Percentiles rank a stretch among this genome's conserved stretches.
Conservation (phyloP, 164 flowering plant genomes). For the Magnolia kwangsiensis region DNA sequence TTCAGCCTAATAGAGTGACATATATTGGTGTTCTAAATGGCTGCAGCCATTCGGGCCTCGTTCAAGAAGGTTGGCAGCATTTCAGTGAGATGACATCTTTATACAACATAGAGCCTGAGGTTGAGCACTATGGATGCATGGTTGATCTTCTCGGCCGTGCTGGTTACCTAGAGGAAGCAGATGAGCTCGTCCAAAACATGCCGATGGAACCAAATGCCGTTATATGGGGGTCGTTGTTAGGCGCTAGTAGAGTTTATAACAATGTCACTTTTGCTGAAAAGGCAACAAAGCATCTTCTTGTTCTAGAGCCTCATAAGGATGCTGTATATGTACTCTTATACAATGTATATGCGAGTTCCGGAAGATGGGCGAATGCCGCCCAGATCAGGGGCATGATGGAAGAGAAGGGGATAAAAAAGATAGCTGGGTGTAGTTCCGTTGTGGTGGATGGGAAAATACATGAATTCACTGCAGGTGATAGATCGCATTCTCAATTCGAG, state of each 20-base stretch:
- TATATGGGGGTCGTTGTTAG: conserved; percentile 24
- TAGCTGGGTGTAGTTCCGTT: conserved; percentile 22
- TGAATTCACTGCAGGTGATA: conserved; percentile 34
- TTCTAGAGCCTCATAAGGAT: conserved; percentile 21
- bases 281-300: conserved; percentile 13
- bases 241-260: conserved; percentile 14
- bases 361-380: conserved; percentile 13
- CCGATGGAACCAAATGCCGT: conserved; percentile 16
- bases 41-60: conserved; percentile 13
- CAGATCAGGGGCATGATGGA: conserved; percentile 18
- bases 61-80: conserved; percentile 9
- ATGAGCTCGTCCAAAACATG: conserved; percentile 18
- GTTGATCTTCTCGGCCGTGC: conserved; percentile 5
- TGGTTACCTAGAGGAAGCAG: neutral
- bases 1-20: conserved; percentile 1
- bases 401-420: conserved; percentile 13
- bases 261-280: conserved; percentile 16
- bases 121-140: conserved; percentile 6
- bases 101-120: conserved; percentile 11
- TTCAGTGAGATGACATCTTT: conserved; percentile 9
- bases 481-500: conserved; percentile 21
- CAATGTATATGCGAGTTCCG: conserved; percentile 20
- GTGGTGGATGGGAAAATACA: conserved; percentile 24
- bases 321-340: conserved; percentile 21
- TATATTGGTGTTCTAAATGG: conserved; percentile 9